These are phyloP conservation scores for Solanum acaule DNA, from an alignment of 257 asterid genomes.

Conservation along the genomic window DNA sequence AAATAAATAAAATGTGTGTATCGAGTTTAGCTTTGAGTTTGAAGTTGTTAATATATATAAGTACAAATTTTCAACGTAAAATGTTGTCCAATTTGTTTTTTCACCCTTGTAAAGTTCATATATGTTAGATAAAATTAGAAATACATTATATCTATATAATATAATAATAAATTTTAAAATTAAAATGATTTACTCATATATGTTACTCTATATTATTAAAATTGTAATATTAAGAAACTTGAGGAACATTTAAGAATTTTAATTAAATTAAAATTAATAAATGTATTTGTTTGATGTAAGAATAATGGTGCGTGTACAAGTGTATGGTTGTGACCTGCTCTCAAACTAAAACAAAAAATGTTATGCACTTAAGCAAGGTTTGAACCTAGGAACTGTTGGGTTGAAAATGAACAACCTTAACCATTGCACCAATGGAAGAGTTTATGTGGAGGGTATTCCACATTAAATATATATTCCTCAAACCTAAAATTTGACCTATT, in stretches of 20 bases:
- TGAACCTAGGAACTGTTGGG: background rate
- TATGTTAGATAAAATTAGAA: background rate
- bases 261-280: too few species aligned
- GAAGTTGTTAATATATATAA: background rate
- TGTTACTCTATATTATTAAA: background rate
- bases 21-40: background rate
- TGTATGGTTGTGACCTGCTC: background rate
- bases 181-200: too few species aligned
- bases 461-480: background rate
- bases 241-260: background rate
- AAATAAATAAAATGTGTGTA: background rate
- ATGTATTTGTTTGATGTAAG: background rate
- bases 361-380: background rate
- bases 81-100: too few species aligned
- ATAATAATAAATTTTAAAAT: too few species aligned
- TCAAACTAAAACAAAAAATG: background rate
- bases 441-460: background rate
- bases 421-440: background rate
- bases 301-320: background rate
- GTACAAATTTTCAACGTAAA: background rate
- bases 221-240: background rate
- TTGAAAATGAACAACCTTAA: background rate
- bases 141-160: background rate
- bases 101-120: background rate
- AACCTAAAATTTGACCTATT: background rate